Conservation (phyloP, 176 grass and related monocot species). For the Ananas comosus region DNA sequence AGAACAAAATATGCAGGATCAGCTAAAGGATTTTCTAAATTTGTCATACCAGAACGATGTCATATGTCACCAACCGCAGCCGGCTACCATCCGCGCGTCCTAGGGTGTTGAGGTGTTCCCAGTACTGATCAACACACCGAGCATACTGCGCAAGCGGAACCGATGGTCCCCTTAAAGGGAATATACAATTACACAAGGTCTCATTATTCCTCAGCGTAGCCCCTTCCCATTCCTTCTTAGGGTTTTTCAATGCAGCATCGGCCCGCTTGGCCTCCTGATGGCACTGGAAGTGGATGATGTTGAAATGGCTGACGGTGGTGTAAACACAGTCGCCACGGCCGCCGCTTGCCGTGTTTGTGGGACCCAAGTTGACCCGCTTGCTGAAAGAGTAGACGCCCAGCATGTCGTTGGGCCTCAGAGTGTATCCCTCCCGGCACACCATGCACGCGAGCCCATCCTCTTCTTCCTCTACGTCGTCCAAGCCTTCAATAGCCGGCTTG, state of each 20-base stretch:
- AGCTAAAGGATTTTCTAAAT: not conserved
- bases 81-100: conserved; percentile 84
- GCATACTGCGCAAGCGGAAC: conserved; percentile 76
- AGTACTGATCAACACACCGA: conserved; percentile 90
- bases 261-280: conserved; percentile 95
- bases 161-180: conserved; percentile 66
- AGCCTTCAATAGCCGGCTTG: conserved; percentile 81
- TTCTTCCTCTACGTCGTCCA: conserved; percentile 94
- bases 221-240: conserved; percentile 98
- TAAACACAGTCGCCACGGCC: conserved; percentile 86
- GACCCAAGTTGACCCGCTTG: conserved; percentile 80
- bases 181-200: conserved; percentile 95
- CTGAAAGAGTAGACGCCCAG: conserved; percentile 84
- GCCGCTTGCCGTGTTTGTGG: conserved; percentile 53
- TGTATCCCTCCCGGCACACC: conserved; percentile 97
- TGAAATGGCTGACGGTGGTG: conserved; percentile 92
- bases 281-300: conserved; percentile 96
- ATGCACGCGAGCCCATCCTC: conserved; percentile 87
- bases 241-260: conserved; percentile 82
- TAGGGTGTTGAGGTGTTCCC: conserved; percentile 83
- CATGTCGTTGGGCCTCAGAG: conserved; percentile 82
- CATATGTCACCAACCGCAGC: conserved; percentile 78
- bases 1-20: no score
- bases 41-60: conserved; percentile 83
- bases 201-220: conserved; percentile 94